Percentiles rank a stretch among this genome's conserved stretches.
Conservation (phyloP, 306 rosid genomes). For the Cucurbita moschata region DNA sequence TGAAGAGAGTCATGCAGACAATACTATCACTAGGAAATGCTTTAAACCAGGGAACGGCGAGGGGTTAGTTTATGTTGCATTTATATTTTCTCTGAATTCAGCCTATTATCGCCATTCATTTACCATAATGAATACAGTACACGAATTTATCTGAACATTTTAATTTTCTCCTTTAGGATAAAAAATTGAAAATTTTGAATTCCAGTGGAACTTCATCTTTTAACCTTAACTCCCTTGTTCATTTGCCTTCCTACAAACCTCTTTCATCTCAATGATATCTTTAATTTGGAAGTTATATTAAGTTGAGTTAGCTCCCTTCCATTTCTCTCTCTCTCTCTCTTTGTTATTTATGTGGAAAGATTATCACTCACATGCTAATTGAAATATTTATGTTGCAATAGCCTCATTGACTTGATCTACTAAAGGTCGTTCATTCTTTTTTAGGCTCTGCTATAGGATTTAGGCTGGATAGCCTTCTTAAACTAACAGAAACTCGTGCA, state of each 20-base stretch:
- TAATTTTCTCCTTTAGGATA: neutral
- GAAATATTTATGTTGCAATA: neutral
- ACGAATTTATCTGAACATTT: neutral
- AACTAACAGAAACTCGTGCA: conserved; percentile 73
- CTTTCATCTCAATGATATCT: neutral
- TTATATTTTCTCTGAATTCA: conserved; percentile 8
- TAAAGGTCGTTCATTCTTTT: neutral
- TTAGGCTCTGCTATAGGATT: conserved; percentile 80
- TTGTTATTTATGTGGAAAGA: neutral
- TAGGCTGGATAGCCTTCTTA: conserved; percentile 79
- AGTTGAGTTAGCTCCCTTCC: neutral
- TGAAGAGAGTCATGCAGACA: conserved; percentile 93
- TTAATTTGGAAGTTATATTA: neutral
- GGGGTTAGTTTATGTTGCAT: conserved; percentile 47
- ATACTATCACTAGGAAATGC: conserved; percentile 94
- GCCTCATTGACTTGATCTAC: neutral
- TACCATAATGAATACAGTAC: neutral
- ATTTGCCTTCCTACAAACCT: neutral
- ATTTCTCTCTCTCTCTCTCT: neutral
- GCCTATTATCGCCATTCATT: neutral
- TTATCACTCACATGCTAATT: neutral
- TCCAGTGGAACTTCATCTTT: neutral
- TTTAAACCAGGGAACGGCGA: conserved; percentile 86
- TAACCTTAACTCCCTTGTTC: neutral
- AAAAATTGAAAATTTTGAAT: neutral